phyloP scores from a whole-genome alignment of 2,329 filamentous ascomycete species.

The Rhinocladiella similis region DNA sequence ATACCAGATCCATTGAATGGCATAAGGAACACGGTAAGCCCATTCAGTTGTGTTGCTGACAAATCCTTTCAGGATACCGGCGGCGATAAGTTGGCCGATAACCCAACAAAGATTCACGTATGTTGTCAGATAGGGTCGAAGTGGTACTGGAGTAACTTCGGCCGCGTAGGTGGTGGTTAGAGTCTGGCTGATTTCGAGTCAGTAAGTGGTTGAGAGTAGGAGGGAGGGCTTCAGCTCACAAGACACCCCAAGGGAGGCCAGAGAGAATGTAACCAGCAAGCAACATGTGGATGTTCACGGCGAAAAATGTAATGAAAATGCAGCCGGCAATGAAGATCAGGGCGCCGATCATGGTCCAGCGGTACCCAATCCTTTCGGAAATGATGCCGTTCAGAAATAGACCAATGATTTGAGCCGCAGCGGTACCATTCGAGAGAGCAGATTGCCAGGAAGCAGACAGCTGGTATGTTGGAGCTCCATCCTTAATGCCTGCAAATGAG shows the following conservation, averaged over 20 bases:
- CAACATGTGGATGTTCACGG: constrained; percentile 36
- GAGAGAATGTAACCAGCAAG: constrained; percentile 40
- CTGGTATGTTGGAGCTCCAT: constrained; percentile 24
- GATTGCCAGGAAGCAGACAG: constrained; percentile 43
- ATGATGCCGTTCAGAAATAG: constrained; percentile 30
- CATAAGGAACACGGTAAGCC: constrained; percentile 41
- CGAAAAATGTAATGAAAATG: constrained; percentile 45
- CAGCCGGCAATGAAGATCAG: constrained; percentile 30
- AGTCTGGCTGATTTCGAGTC: constrained; percentile 26
- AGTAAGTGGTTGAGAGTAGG: background rate
- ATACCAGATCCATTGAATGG: constrained; percentile 34
- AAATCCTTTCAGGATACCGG: constrained; percentile 37
- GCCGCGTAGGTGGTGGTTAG: constrained; percentile 40
- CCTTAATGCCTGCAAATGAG: constrained; percentile 14
- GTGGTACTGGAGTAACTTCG: constrained; percentile 38
- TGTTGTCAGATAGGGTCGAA: constrained; percentile 37
- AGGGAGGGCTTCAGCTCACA: constrained; percentile 9
- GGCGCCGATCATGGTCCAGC: constrained; percentile 32
- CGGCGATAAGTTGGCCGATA: constrained; percentile 41
- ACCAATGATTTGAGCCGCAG: constrained; percentile 30
- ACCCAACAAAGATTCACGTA: constrained; percentile 44
- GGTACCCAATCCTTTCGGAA: constrained; percentile 48
- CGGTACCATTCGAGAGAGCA: constrained; percentile 39
- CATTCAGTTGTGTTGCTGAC: constrained; percentile 33
- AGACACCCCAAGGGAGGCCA: constrained; percentile 43